A percentile compares a stretch with the other conserved stretches of the same genome.
Conservation (phyloP, 139 green algal genomes). For the Tetradesmus lagerheimii region DNA sequence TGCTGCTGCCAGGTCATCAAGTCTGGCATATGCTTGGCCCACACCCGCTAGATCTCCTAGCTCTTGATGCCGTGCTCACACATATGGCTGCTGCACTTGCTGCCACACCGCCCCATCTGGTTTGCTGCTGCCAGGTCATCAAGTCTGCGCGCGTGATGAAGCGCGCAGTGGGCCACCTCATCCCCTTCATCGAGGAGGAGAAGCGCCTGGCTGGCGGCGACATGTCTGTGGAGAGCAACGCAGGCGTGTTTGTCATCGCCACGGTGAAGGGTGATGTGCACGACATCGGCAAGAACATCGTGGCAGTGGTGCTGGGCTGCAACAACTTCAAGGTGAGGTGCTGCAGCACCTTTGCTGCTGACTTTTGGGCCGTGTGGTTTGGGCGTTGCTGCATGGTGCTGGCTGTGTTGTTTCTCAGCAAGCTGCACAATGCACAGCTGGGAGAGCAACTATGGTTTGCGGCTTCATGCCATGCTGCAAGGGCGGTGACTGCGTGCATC, state of each 20-base stretch:
- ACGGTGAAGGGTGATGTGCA: conserved; percentile 99
- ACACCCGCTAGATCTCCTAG: too few relatives aligned
- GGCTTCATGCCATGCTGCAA: too few relatives aligned
- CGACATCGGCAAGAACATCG: conserved; percentile 99
- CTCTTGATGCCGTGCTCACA: too few relatives aligned
- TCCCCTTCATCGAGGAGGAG: conserved; percentile 99
- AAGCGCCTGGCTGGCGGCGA: conserved; percentile 77
- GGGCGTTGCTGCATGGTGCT: not conserved
- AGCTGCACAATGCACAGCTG: too few relatives aligned
- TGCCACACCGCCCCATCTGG: not conserved
- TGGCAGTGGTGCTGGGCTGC: conserved; percentile 98
- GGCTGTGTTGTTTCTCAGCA: too few relatives aligned
- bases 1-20: too few relatives aligned
- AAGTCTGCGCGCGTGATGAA: conserved; percentile 99
- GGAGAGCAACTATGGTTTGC: too few relatives aligned
- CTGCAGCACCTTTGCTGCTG: not conserved
- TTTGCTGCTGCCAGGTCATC: conserved; percentile 89
- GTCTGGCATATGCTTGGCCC: too few relatives aligned
- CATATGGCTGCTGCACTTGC: not conserved
- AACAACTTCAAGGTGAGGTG: conserved; percentile 99
- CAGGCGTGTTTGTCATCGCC: conserved; percentile 95
- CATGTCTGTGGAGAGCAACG: conserved; percentile 70
- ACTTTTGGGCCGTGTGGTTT: too few relatives aligned
- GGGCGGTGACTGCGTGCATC: too few relatives aligned
- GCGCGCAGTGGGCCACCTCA: conserved; percentile 95